phyloP scores from a whole-genome alignment of 2,329 filamentous ascomycete genomes.

The Colletotrichum acutatum region DNA sequence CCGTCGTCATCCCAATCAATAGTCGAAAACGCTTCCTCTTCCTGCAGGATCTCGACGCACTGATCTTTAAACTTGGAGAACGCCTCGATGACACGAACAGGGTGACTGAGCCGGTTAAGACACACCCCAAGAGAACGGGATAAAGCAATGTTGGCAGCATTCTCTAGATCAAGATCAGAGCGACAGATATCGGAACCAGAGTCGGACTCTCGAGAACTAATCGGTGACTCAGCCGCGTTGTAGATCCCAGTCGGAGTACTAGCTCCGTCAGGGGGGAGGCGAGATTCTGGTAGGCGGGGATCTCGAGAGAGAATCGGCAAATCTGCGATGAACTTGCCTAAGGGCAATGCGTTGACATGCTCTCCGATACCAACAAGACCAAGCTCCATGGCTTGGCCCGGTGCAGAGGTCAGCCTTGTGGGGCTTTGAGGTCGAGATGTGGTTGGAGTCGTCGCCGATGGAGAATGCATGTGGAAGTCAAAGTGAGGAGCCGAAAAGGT shows the following conservation, averaged over 20 bases:
- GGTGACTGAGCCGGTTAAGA: not conserved
- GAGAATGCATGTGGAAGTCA: not conserved
- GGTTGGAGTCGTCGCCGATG: not conserved
- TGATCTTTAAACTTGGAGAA: not conserved
- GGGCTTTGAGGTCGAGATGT: not conserved
- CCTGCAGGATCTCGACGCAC: not conserved
- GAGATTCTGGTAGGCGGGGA: not conserved
- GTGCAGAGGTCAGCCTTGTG: not conserved
- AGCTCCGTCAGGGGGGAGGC: not conserved
- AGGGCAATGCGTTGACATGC: not conserved
- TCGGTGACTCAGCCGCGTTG: no score
- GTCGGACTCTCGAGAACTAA: not conserved
- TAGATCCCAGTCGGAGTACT: not conserved
- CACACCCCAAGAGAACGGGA: not conserved
- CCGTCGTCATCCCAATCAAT: constrained; percentile 12
- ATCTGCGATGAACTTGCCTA: not conserved
- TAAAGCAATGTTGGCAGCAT: not conserved
- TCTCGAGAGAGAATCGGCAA: not conserved
- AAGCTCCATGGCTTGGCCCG: not conserved
- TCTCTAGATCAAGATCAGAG: constrained; percentile 6
- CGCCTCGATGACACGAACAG: not conserved
- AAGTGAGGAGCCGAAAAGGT: not conserved
- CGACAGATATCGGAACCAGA: not conserved
- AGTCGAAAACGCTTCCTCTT: not conserved
- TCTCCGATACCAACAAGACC: not conserved